Evolutionary conservation across 1,139 yeast genomes (phyloP), one percentile per base, ranked within the genome.

Genomic region (Sugiyamaella grinbergsii): DNA sequence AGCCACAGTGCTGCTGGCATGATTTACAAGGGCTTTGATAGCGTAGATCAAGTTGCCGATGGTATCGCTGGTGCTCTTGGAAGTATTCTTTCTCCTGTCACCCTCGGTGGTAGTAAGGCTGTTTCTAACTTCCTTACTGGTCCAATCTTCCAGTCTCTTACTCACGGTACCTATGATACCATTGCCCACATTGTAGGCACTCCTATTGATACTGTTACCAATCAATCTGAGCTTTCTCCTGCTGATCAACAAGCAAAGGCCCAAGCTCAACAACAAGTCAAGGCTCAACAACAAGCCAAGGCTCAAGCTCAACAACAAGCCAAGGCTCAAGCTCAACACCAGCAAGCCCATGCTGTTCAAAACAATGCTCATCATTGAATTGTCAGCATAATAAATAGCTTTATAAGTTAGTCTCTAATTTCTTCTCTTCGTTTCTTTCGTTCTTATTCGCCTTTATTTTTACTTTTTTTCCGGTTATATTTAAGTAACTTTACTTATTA

Each of bases 71-170:
- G 28, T n/a, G 37, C 50, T 15, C 7, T 47, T 33, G 54, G 54
- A 7, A 51, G 31, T 42, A 18, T 37, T 16, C 42, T 47, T 31
- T 34, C 41, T 15, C 50, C 50, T 11, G 29, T 47, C 23, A 33
- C 54, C 11, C 23, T 41, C 29, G 50, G 50, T 28, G 40, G 18
- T 16, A 42, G 49, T 39, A 46, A 47, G 46, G 54, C 43, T 3
- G 39, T 53, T 7, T 32, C 53, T 20, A 32, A 53, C 42, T 53
- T 45, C 39, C 47, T 51, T 13, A 42, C 39, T 16, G 58, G 56
- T 19, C 58, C 58, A n/a, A 37, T 53, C 38, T 48, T 54, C 26
- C 56, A 54, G 46, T 51, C 55, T 10, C 29, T 53, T 18, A 54
- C 50, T 31, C 56, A 54, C 28, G 56, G 58, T 19, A 47, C 52